Evolutionary conservation across 208 protist species (phyloP).

Genomic region (Crithidia mellificae): DNA sequence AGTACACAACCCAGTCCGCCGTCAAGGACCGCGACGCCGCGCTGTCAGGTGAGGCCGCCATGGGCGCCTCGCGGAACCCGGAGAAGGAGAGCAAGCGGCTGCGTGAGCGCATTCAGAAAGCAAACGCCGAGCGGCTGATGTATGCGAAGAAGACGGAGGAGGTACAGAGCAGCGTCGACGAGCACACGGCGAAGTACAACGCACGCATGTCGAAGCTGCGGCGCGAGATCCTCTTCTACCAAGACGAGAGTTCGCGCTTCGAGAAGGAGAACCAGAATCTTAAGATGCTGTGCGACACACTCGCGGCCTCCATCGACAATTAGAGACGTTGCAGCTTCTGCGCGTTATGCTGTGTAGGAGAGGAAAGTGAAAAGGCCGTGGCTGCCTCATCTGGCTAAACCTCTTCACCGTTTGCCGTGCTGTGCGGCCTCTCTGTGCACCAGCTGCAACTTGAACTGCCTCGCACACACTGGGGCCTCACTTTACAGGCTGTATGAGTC

Average conservation of each 20-base stretch:
- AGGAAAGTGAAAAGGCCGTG: no score
- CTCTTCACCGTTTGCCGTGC: no score
- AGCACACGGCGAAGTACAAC: conserved; percentile 56
- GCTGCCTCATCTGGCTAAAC: no score
- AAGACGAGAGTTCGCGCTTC: conserved; percentile 57
- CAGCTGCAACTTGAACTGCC: no score
- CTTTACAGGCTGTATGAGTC: no score
- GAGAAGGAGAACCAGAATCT: conserved; percentile 77
- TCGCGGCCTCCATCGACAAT: conserved; percentile 49
- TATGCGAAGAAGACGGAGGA: conserved; percentile 54
- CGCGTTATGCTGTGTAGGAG: no score
- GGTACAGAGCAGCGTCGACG: conserved; percentile 51
- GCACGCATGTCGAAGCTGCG: conserved; percentile 57
- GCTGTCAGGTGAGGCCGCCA: conserved; percentile 47
- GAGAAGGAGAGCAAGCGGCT: conserved; percentile 67
- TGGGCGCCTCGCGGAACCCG: conserved; percentile 39
- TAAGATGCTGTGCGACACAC: conserved; percentile 64
- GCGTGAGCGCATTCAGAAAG: conserved; percentile 59
- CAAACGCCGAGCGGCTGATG: conserved; percentile 54
- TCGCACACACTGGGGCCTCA: no score
- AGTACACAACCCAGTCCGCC: conserved; percentile 48
- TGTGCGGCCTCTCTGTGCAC: no score
- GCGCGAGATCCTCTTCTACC: conserved; percentile 65
- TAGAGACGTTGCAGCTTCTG: no score
- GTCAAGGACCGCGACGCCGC: conserved; percentile 44